Percentiles rank a stretch among this genome's conserved stretches.
Conservation (phyloP, 1,139 yeast species). For the Kurtzmaniella quercitrusa region DNA sequence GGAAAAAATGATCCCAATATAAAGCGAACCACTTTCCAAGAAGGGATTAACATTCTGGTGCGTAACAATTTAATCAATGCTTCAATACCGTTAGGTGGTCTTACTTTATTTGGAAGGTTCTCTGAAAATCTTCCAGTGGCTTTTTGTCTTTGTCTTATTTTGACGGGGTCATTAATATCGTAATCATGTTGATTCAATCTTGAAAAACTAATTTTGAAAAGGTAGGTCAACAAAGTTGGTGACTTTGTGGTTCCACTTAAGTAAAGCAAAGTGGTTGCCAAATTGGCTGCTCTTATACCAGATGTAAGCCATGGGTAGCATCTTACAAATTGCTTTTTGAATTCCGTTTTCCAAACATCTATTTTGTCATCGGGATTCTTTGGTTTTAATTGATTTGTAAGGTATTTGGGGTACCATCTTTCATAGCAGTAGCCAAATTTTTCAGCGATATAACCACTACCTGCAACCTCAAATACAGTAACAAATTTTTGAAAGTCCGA, state of each 20-base stretch:
- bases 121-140: neutral
- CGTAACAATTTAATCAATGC: conserved; percentile 29
- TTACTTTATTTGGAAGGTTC: conserved; percentile 25
- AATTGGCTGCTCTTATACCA: conserved; percentile 43
- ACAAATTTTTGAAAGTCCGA: conserved; percentile 52
- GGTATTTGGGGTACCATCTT: conserved; percentile 53
- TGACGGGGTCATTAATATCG: conserved; percentile 39
- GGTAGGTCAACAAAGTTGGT: conserved; percentile 58
- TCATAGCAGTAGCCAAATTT: conserved; percentile 69
- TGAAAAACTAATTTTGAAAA: conserved; percentile 65
- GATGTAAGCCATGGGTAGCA: conserved; percentile 60
- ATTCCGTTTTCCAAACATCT: conserved; percentile 24
- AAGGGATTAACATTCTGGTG: conserved; percentile 33
- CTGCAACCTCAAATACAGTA: conserved; percentile 60
- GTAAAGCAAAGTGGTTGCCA: conserved; percentile 62
- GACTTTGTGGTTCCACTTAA: conserved; percentile 66
- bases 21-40: conserved; percentile 34
- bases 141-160: conserved; percentile 11
- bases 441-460: conserved; percentile 64
- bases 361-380: conserved; percentile 27
- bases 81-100: conserved; percentile 56
- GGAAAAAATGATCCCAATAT: conserved; percentile 65
- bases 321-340: conserved; percentile 49
- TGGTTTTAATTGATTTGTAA: conserved; percentile 43
- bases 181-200: conserved; percentile 66